Evolutionary conservation across 2,329 filamentous ascomycete species (phyloP), one percentile per base, ranked within the genome.

Genomic region (Colletotrichum filicis): DNA sequence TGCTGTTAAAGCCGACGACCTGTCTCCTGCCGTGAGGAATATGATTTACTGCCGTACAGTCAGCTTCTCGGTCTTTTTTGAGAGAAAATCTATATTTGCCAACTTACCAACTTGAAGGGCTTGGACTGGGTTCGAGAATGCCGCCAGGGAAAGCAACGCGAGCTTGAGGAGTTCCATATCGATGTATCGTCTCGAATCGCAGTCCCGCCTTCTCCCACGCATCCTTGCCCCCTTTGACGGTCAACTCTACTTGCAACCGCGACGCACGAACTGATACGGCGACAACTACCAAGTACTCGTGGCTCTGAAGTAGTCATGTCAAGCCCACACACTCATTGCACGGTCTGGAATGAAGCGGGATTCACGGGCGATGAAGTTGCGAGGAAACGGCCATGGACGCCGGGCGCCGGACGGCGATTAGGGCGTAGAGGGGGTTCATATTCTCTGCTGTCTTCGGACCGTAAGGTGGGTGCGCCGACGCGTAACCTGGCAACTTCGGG

Each of bases 371-470:
- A 46, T 62, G 30, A 30, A 42, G 64, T 22, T 22, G 53, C 12
- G 37, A 49, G 28, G 12, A 66, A 66, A 66, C 32, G 46, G 42
- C 42, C 42, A 49, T 22, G 16, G 19, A 49, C 16, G 19, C 42
- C 42, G 42, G 42, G 24, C 19, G 49, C 26, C 35, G 64, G 64
- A 32, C 37, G 26, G 57, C 28, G 14, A 35, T 37, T 35, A 46
- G 22, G 37, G 58, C 22, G 68, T 46, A 52, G 42, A 58, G 26
- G 59, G 46, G 52, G 42, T 71, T 59, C 65, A 64, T 68, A 68
- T 67, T 67, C 59, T 49, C 16, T 42, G 37, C 53, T 68, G n/a
- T 49, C 52, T 69, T 46, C 28, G 58, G 63, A 42, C 30, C 35
- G 37, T 49, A 26, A 63, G 26, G 55, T 16, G 42, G 56, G 46